Evolutionary conservation across 441 rosid species (phyloP), one percentile per base, ranked within the genome.

Genomic region (Aquilaria agallochum): DNA sequence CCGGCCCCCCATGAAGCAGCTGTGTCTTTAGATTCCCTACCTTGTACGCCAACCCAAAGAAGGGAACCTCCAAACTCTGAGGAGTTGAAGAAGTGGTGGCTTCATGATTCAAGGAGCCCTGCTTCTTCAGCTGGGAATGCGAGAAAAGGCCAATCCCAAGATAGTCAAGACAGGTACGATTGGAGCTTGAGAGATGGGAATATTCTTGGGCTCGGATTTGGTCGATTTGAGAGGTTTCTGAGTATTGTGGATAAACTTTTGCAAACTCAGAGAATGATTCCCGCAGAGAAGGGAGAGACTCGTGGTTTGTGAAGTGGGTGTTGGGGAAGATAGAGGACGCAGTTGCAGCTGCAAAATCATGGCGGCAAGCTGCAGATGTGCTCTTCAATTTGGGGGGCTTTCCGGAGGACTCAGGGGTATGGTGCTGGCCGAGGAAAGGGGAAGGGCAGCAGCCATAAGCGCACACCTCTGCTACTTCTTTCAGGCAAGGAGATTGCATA

Each of bases 101-200:
- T 27, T 75, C 83, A 53, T 68, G 67, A 55, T 63, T 74, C 49
- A 81, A 63, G 34, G 77, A 68, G 51, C 81, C 90, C 27, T 66
- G 82, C 51, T 71, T 74, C 46, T 77, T 86, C 33, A 83, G 64
- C 74, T 93, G 98, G 36, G 94, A 70, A 72, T 81, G 75, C 51
- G 96, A 90, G 76, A 86, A 90, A 13, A 93, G 84, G 60, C 98
- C 98, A 11, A 82, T 79, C 42, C 98, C 98, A 0, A 90, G 84
- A 72, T 93, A 93, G 74, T 93, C 98, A 66, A 93, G 94, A 70
- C 96, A 93, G 56, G 91, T 83, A 75, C 76, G 76, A 62, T 80
- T 79, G 57, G 90, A 70, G 36, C 68, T 59, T 2, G 84, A 79
- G 56, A 93, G 89, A 77, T 93, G 89, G 42, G 70, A 72, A 63